Evolutionary conservation across 768 basidiomycete species (phyloP).

Genomic region (Collybiopsis confluens): DNA sequence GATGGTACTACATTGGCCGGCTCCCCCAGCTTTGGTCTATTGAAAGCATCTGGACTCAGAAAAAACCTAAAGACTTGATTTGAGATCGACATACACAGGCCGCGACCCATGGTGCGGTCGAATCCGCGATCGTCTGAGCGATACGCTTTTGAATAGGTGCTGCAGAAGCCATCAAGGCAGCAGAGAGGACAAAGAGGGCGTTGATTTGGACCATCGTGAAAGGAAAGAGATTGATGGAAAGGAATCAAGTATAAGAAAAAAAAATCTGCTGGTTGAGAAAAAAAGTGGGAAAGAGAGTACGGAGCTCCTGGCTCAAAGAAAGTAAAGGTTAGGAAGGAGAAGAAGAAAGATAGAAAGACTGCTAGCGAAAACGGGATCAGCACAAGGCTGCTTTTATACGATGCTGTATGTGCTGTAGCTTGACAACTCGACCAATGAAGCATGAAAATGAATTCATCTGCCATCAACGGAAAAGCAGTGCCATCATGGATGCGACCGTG

Average conservation of each 20-base stretch:
- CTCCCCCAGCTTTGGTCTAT: slow-evolving; percentile 54
- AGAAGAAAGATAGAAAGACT: slow-evolving; percentile 4
- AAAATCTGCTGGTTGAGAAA: neutral
- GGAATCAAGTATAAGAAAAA: neutral
- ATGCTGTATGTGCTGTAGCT: neutral
- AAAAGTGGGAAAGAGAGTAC: neutral
- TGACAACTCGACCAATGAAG: neutral
- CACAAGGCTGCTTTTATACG: neutral
- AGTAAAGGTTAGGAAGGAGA: slow-evolving; percentile 1
- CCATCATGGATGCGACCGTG: too few species aligned
- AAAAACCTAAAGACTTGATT: neutral
- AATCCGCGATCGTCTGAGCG: slow-evolving; percentile 35
- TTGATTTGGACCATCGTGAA: slow-evolving; percentile 26
- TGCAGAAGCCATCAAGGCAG: slow-evolving; percentile 30
- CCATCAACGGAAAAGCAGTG: too few species aligned
- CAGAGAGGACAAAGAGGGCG: slow-evolving; percentile 27
- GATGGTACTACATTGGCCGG: slow-evolving; percentile 49
- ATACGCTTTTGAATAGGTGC: slow-evolving; percentile 36
- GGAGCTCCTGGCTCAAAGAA: slow-evolving; percentile 9
- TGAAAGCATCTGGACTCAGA: slow-evolving; percentile 19
- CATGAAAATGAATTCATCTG: too few species aligned
- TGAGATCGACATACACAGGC: slow-evolving; percentile 38
- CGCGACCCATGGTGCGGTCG: slow-evolving; percentile 38
- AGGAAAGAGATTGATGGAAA: neutral
- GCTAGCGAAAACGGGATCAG: neutral